Evolutionary conservation across 208 protist species (phyloP).

Genomic region (Crithidia brevicula): DNA sequence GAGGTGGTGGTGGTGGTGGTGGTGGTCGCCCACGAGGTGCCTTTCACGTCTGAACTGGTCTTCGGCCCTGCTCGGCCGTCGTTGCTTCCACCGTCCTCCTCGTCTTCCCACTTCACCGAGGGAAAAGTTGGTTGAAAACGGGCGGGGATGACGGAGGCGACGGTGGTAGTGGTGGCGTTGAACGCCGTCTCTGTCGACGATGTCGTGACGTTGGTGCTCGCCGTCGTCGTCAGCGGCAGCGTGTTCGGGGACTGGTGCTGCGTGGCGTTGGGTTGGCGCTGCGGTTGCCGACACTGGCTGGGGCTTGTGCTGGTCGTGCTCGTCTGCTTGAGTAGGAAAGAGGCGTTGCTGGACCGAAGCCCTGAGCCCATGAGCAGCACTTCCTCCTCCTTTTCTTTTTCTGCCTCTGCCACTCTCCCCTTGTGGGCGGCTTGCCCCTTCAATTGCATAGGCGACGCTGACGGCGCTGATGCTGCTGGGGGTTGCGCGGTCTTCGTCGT

Average conservation of each 20-base stretch:
- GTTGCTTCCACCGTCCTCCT: not conserved
- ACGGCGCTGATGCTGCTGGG: too few relatives aligned
- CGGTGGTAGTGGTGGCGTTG: not conserved
- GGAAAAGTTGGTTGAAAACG: slow-evolving; percentile 13
- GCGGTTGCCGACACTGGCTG: not conserved
- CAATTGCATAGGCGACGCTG: too few relatives aligned
- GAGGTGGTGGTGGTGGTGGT: too few relatives aligned
- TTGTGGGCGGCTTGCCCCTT: too few relatives aligned
- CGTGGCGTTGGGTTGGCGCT: not conserved
- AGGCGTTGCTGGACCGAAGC: not conserved
- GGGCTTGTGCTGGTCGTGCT: not conserved
- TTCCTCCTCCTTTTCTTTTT: too few relatives aligned
- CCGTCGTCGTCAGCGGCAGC: slow-evolving; percentile 8
- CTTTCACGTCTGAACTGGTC: too few relatives aligned
- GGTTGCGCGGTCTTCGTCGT: too few relatives aligned
- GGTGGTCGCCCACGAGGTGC: too few relatives aligned
- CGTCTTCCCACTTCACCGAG: not conserved
- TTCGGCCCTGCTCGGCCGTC: not conserved
- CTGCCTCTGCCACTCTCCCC: too few relatives aligned
- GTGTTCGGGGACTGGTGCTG: not conserved
- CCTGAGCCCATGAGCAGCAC: too few relatives aligned
- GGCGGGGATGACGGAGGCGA: not conserved
- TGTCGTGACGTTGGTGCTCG: not conserved
- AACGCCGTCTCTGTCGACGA: not conserved
- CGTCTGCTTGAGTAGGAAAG: not conserved